A percentile compares a stretch with the other conserved stretches of the same genome.
Conservation (phyloP, 768 basidiomycete genomes). For the Suillus placidus region DNA sequence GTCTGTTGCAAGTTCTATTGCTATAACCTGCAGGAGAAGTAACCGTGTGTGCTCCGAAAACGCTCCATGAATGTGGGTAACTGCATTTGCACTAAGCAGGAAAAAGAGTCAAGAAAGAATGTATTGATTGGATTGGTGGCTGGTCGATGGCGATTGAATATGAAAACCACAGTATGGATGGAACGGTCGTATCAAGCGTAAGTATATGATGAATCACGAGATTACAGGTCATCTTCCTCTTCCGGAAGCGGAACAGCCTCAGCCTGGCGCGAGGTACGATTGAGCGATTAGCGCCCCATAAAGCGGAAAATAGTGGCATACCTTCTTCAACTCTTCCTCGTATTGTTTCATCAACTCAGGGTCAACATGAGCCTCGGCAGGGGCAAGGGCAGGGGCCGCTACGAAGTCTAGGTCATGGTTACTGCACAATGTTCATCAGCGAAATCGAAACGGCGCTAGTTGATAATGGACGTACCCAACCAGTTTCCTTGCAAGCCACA, state of each 20-base stretch:
- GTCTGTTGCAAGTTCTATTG: neutral
- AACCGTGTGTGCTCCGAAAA: constrained; percentile 25
- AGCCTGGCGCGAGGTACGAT: constrained; percentile 51
- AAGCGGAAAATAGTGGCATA: constrained; percentile 33
- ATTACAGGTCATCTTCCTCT: constrained; percentile 88
- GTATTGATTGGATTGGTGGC: constrained; percentile 15
- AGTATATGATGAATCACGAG: constrained; percentile 20
- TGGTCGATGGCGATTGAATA: constrained; percentile 21
- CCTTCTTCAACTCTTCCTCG: constrained; percentile 71
- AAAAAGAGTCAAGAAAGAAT: constrained; percentile 20
- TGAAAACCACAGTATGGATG: constrained; percentile 24
- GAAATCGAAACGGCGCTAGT: neutral
- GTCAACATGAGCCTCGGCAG: constrained; percentile 91
- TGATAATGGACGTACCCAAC: constrained; percentile 70
- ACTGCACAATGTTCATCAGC: constrained; percentile 40
- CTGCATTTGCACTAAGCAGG: constrained; percentile 23
- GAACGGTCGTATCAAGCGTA: constrained; percentile 23
- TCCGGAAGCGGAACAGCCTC: constrained; percentile 94
- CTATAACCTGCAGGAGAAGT: constrained; percentile 9
- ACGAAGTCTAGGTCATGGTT: constrained; percentile 92
- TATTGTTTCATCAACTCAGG: constrained; percentile 76
- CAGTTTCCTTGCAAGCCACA: constrained; percentile 98
- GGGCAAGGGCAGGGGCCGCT: constrained; percentile 93
- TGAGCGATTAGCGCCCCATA: constrained; percentile 13
- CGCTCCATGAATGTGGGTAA: constrained; percentile 28